phyloP scores from a whole-genome alignment of 31 red algal species.

The Asparagopsis taxiformis region DNA sequence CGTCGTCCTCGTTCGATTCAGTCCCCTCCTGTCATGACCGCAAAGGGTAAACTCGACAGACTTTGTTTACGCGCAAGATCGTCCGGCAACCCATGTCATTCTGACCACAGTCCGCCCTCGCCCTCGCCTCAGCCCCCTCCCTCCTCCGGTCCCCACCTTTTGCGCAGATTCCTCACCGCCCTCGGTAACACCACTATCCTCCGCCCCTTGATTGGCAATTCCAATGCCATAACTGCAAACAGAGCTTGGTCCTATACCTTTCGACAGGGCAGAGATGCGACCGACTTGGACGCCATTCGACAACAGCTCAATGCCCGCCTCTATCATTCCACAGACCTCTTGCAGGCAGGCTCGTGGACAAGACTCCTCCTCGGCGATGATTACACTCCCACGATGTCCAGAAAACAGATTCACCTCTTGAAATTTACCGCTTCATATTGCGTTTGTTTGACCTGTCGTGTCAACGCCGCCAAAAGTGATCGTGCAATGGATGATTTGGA shows the following conservation, averaged over 20 bases:
- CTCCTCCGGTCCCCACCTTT: constrained; percentile 16
- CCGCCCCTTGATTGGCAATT: background rate
- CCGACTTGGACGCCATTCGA: background rate
- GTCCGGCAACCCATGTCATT: too few species aligned
- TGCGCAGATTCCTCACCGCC: constrained; percentile 22
- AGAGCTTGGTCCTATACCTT: constrained; percentile 11
- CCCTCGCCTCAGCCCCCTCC: too few species aligned
- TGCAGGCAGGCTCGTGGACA: constrained; percentile 27
- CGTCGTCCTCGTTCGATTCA: too few species aligned
- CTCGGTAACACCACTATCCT: constrained; percentile 16
- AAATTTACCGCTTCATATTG: constrained; percentile 17
- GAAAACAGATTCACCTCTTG: constrained; percentile 18
- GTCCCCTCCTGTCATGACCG: too few species aligned
- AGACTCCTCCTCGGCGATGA: constrained; percentile 29
- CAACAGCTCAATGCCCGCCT: constrained; percentile 22
- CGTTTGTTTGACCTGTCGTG: constrained; percentile 17
- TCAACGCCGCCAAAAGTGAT: constrained; percentile 1
- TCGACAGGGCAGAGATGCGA: constrained; percentile 16
- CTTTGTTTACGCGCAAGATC: too few species aligned
- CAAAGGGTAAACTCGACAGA: too few species aligned
- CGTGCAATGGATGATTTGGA: constrained; percentile 22
- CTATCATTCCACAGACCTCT: constrained; percentile 8
- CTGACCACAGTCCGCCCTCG: too few species aligned
- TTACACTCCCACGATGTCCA: constrained; percentile 6
- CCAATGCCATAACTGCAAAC: background rate